Evolutionary conservation across 2,329 filamentous ascomycete species (phyloP), one percentile per base, ranked within the genome.

Genomic region (Pseudocercospora ulei): DNA sequence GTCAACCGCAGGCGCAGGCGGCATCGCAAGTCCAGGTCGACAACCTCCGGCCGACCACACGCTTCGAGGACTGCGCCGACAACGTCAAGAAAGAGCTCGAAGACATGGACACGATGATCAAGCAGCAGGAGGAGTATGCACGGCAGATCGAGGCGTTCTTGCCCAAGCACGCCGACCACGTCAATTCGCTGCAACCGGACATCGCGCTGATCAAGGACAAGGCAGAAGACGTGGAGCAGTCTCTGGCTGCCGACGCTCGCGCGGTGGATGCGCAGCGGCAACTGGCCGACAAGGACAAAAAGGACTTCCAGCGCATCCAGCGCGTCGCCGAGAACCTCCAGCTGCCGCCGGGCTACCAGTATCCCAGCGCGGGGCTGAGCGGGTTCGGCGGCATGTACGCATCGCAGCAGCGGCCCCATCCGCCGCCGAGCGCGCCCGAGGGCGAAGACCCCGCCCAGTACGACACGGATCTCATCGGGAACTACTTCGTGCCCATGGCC

Each of bases 21-120:
- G 41, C 41, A 7, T 39, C 41, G n/a, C 79, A 82, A 54, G 82
- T 93, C 53, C 82, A 90, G 61, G 64, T 82, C 36, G 75, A 75
- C 52, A 83, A 82, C 56, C 69, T 96, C 44, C 77, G 85, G 36
- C 80, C 82, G 9, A 93, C 87, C 0, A 94, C 86, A 3, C 83
- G 90, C 46, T 95, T 90, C 67, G 84, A 86, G 57, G 88, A 94
- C 61, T 78, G 94, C 17, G 76, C 82, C 44, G 81, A 88, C 50
- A 76, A 83, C 18, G 68, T 94, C 9, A 85, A 93, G 56, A 75
- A 77, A 46, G 67, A 84, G 50, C 82, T 98, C 46, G 76, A 83
- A 46, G 65, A 70, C 6, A 76, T 93, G 47, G 88, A 98, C 62
- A 73, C 75, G 41, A 76, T 80, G 48, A 88, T 98, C 52, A 75